A percentile compares a stretch with the other conserved stretches of the same genome.
Evolutionary conservation across 306 rosid species (phyloP).

Genomic region (Vigna mungo): DNA sequence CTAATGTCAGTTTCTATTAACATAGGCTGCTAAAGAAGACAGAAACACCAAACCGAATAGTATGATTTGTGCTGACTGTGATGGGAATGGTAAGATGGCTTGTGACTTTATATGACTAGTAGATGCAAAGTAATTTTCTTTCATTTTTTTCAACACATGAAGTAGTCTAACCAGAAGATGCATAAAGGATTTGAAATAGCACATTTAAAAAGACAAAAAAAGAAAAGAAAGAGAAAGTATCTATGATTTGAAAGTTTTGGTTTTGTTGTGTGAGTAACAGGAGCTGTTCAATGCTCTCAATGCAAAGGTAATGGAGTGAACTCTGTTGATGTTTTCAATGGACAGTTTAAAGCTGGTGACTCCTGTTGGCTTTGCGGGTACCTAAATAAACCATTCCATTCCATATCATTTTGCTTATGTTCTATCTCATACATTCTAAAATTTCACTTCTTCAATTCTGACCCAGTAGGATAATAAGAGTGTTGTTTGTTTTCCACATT

Average conservation of each 20-base stretch:
- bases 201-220: neutral
- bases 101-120: neutral
- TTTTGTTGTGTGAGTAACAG: constrained; percentile 46
- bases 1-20: neutral
- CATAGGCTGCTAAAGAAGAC: constrained; percentile 57
- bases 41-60: constrained; percentile 69
- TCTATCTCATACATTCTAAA: neutral
- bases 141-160: no score
- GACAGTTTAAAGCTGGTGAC: constrained; percentile 62
- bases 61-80: constrained; percentile 81
- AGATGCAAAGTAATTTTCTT: no score
- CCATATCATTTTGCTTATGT: neutral
- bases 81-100: constrained; percentile 70
- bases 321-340: constrained; percentile 59
- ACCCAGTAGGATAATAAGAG: no score
- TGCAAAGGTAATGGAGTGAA: constrained; percentile 66
- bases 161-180: neutral
- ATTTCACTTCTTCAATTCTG: neutral
- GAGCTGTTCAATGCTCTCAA: constrained; percentile 64
- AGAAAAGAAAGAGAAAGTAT: neutral
- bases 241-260: neutral
- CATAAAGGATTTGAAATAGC: neutral
- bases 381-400: neutral
- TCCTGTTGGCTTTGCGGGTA: constrained; percentile 72
- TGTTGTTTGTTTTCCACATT: no score